Evolutionary conservation across 169 alveolate genomes (phyloP), one percentile per base, ranked within the genome.

Genomic region (Neospora caninum): DNA sequence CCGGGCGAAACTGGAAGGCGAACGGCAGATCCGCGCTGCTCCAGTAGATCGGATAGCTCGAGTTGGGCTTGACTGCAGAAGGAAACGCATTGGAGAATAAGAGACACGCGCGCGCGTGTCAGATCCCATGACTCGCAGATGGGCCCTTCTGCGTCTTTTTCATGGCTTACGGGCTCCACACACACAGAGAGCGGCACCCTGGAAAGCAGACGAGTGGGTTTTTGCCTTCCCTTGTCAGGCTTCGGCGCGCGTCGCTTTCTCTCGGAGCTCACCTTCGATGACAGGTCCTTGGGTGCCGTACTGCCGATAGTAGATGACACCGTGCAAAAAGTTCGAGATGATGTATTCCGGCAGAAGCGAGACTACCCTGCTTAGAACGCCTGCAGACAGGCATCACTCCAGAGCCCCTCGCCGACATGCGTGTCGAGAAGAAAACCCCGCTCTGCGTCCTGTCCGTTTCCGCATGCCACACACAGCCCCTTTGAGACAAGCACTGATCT

Each of bases 281-380:
- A 92, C 88, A 39, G 95, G 93, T 22, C 93, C 95, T 45, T 82
- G 92, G n/a, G 95, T 94, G 88, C 96, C 96, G 95, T 93, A 97
- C 94, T 97, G 97, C 67, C 97, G 96, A 67, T 97, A 91, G 95
- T 86, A 94, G 7, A 97, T 80, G 34, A 92, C 94, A 42, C 84
- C 88, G 67, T 93, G 88, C 80, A 97, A 82, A 92, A 94, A 96
- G 88, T 97, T 97, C 64, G 97, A 96, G 92, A 97, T 82, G 54
- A 97, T 92, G 94, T 95, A 97, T 88, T 97, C 97, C 54, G 98
- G 98, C 31, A 97, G 96, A 67, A 97, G 97, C 18, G 98, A 96
- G 58, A 97, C 96, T 53, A 97, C 96, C 49, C 98, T 94, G 93
- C 98, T 96, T 29, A 97, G 94, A 29, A 96, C 97, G 86, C 97